Conservation (phyloP, 208 protist species). For the Leishmania amazonensis region DNA sequence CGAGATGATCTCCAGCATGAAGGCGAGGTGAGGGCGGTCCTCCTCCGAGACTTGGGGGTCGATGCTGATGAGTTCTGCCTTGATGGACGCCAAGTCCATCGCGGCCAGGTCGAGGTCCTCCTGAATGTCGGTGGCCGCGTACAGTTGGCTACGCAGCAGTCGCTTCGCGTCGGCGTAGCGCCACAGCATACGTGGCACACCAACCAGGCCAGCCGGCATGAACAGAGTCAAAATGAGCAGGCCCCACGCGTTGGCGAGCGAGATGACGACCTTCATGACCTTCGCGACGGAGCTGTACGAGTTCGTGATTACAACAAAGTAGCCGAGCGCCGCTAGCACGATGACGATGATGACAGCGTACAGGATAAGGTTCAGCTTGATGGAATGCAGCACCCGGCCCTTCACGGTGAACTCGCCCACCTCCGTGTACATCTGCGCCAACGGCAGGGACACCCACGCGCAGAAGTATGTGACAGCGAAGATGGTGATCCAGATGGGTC, state of each 20-base stretch:
- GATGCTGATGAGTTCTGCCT: constrained; percentile 82
- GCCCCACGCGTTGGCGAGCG: constrained; percentile 90
- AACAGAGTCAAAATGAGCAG: constrained; percentile 88
- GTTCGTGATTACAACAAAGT: constrained; percentile 82
- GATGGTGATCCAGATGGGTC: constrained; percentile 85
- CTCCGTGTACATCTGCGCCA: constrained; percentile 86
- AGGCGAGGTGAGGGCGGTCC: constrained; percentile 65
- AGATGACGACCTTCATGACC: constrained; percentile 79
- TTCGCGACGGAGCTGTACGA: constrained; percentile 53
- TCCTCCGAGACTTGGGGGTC: constrained; percentile 81
- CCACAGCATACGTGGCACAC: constrained; percentile 86
- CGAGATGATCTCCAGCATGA: constrained; percentile 84
- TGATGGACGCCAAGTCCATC: constrained; percentile 82
- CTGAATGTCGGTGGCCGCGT: constrained; percentile 81
- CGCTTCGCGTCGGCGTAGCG: constrained; percentile 62
- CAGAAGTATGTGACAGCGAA: constrained; percentile 86
- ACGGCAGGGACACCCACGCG: constrained; percentile 85
- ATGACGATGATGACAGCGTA: constrained; percentile 81
- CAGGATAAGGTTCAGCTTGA: constrained; percentile 83
- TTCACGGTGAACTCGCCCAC: constrained; percentile 83
- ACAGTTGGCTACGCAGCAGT: constrained; percentile 62
- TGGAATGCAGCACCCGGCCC: constrained; percentile 53
- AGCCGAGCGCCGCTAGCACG: constrained; percentile 65
- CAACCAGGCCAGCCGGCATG: constrained; percentile 86
- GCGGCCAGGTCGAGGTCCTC: constrained; percentile 87